Evolutionary conservation across 805 yeast species (phyloP).

Genomic region (Kuraishia molischiana): DNA sequence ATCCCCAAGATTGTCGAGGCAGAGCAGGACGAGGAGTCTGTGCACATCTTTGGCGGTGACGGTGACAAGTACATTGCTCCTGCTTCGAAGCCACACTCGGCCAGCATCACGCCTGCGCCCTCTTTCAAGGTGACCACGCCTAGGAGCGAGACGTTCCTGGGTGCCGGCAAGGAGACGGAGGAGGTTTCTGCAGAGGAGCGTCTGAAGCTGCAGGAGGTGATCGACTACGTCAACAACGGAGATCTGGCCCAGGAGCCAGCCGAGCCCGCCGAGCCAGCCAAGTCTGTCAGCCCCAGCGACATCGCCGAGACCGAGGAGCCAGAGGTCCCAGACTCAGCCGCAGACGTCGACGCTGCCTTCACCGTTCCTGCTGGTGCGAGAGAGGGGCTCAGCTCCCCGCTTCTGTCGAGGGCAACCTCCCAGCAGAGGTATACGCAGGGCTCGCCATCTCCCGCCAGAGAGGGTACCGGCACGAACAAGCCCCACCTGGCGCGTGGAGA

Average conservation of each 20-base stretch:
- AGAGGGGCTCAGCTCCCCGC: slow-evolving; percentile 26
- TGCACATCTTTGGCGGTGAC: slow-evolving; percentile 16
- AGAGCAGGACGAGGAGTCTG: slow-evolving; percentile 3
- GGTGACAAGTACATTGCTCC: slow-evolving; percentile 23
- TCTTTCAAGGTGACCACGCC: not conserved
- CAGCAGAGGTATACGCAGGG: slow-evolving; percentile 5
- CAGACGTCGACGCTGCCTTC: slow-evolving; percentile 25
- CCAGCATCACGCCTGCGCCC: slow-evolving; percentile 2
- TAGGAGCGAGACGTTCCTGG: slow-evolving; percentile 1
- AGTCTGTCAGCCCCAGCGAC: slow-evolving; percentile 6
- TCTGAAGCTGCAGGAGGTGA: slow-evolving; percentile 19
- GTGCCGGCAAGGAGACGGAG: slow-evolving; percentile 5
- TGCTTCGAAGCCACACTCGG: slow-evolving; percentile 13
- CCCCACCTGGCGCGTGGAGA: slow-evolving; percentile 77
- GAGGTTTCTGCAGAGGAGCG: slow-evolving; percentile 14
- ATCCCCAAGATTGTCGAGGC: not conserved
- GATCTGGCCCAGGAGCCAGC: slow-evolving; percentile 8
- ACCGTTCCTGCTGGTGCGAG: slow-evolving; percentile 36
- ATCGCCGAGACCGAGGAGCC: slow-evolving; percentile 9
- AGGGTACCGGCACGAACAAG: slow-evolving; percentile 11
- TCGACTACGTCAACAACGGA: slow-evolving; percentile 22
- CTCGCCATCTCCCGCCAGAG: slow-evolving; percentile 5
- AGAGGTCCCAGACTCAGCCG: slow-evolving; percentile 22
- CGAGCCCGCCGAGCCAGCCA: slow-evolving; percentile 2
- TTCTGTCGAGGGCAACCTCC: slow-evolving; percentile 1